phyloP scores from a whole-genome alignment of 1,139 yeast genomes.

The Wickerhamiella infanticola region DNA sequence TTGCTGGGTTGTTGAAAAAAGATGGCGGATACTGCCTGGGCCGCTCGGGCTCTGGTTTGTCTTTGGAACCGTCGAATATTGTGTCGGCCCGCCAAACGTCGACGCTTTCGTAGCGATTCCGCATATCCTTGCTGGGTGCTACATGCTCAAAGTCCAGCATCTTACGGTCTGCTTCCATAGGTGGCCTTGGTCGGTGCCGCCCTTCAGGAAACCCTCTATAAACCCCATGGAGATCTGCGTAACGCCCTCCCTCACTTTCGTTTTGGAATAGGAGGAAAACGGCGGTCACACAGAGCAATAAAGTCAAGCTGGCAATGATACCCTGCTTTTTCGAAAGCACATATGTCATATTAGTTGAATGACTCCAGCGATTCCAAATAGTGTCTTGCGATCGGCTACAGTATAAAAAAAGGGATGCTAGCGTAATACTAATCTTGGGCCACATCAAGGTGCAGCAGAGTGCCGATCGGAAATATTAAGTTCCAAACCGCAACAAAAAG shows the following conservation, averaged over 20 bases:
- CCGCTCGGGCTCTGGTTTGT: not conserved
- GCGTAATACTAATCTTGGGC: no score
- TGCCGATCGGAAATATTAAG: no score
- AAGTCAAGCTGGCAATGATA: not conserved
- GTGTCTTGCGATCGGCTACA: no score
- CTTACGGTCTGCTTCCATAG: not conserved
- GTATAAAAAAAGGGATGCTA: no score
- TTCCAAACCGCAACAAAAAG: no score
- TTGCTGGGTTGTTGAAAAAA: constrained; percentile 1
- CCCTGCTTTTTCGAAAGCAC: not conserved
- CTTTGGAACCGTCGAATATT: not conserved
- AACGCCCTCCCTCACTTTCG: no score
- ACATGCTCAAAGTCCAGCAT: not conserved
- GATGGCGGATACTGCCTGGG: not conserved
- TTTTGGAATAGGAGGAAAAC: not conserved
- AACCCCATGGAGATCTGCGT: not conserved
- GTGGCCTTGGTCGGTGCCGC: no score
- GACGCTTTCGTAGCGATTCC: constrained; percentile 3
- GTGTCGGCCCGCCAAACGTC: constrained; percentile 5
- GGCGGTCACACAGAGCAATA: not conserved
- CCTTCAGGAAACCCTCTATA: not conserved
- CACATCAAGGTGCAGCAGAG: no score
- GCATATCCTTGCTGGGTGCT: not conserved
- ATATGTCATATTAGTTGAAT: no score
- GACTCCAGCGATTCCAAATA: no score